Base-by-base conservation (phyloP, 139 green algal species). In the Chlamydomonas urium region DNA sequence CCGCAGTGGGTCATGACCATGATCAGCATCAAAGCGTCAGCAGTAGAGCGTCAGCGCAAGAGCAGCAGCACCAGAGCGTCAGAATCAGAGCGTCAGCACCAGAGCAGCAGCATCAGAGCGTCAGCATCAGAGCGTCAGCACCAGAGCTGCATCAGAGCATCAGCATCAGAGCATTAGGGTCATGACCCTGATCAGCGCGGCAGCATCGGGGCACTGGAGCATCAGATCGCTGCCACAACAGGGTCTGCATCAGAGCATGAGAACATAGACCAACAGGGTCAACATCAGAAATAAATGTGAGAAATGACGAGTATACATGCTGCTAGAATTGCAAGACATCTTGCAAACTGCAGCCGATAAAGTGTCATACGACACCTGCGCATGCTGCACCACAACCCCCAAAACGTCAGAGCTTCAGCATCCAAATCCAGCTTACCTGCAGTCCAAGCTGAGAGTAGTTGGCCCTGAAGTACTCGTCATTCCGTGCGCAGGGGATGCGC, bases 171-270 rank as follows among this genome's bases (percentile, higher is more conserved):
- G 42, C 32, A 37, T 53, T 1, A 23, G 47, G 34, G 33, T 47
- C 47, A 63, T 42, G 2, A 45, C 66, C 47, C 62, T 63, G 66
- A 63, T 73, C 14, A 73, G 34, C 8, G 42, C 59, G 33, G 17
- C 32, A 36, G 32, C 59, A 47, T 1, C 17, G 35, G 2, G 33
- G 38, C 6, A 47, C 33, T 42, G 59, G 17, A 42, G 59, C 59
- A 29, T 24, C 59, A 24, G 24, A 6, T 24, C 24, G 32, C 6
- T 24, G 28, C 26, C 28, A 33, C 28, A 14, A 34, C 29, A 23
- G 19, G 3, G 31, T 34, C 5, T 26, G 28, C 60, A 68, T 63
- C n/a, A 63, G n/a, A 17, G 26, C 56, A 63, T 63, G 26, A 6
- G n/a, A 8, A 63, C n/a, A 36, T 35, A 2, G 14, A 21, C 29